Base-by-base conservation (phyloP, 2,329 filamentous ascomycete species). In the Zymoseptoria tritici region DNA sequence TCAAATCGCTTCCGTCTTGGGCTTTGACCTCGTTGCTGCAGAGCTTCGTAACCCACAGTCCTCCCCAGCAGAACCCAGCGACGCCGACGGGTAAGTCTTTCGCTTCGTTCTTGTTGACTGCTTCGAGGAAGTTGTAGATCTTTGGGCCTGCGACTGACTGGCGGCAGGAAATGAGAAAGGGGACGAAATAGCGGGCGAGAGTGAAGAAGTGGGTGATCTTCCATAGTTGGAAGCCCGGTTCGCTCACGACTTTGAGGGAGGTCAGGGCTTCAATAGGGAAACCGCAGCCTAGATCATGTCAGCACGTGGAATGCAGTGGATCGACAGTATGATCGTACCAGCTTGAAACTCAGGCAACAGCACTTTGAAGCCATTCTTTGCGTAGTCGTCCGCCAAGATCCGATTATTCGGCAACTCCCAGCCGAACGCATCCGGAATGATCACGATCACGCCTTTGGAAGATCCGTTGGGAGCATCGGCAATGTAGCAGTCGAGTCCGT, bases 341-440 rank as follows among this genome's bases (percentile, higher is more conserved):
- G 69, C 58, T 70, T 73, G 72, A 59, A 76, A 72, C 24, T 76
- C 74, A 7, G 74, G 74, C 16, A 76, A 60, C 57, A 70, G 72
- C 29, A 72, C 70, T 21, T 59, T 61, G 21, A 59, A 62, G 29
- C 71, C 71, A 52, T 70, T 68, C 55, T 68, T 67, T 1, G 73
- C 73, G 56, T 72, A 74, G 8, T 68, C 67, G 56, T 76, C 74
- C 9, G 72, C 72, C 7, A 76, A 66, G 19, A 76, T 71, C 13
- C 71, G 65, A 46, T 69, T 74, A 66, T 76, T 76, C 11, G 70
- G 68, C 13, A 74, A 61, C 2, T 62, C 63, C 66, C 69, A 72
- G 19, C 74, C 74, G 57, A 76, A 76, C 7, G 73, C 70, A 61
- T 76, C 74, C 6, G 74, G 71, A 19, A 76, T 67, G 56, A 76